Base-by-base conservation (phyloP, 495 filamentous ascomycete genomes). In the Xylaria flabelliformis region DNA sequence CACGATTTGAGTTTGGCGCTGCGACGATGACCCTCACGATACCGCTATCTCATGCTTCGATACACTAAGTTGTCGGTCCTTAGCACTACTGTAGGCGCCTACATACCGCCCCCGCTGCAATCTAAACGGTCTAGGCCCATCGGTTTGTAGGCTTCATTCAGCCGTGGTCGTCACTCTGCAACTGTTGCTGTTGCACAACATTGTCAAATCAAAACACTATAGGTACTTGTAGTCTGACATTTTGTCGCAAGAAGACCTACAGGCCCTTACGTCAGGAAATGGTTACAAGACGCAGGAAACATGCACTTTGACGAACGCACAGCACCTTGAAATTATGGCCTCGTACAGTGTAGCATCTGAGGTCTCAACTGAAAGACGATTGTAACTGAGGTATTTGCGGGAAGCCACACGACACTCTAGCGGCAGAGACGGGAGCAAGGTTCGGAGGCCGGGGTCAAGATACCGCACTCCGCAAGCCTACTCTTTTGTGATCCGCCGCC, bases 331-430 rank as follows among this genome's bases (percentile, higher is more conserved):
- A 4, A 15, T n/a, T 34, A 42, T 41, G 34, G 36, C 42, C 50
- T 56, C 59, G 69, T 64, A 58, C 69, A 46, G 59, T 64, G 69
- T 71, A 64, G 61, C 48, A 71, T 71, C 21, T 53, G 29, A 61
- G 48, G 59, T 56, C 59, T 64, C 69, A 34, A 71, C 56, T 53
- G 44, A 46, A 71, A 56, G 2, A 59, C 61, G 42, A 53, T 36
- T 71, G 69, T 39, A 71, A 71, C 69, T 71, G 69, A 71, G 69
- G 69, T 64, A 71, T 71, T 71, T 71, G 69, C 69, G 69, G 69
- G 59, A 63, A 71, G 39, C 61, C 69, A 53, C 56, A 8, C 48
- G 48, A 64, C 29, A 50, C 9, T 50, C 32, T 50, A 36, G 56
- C 44, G 56, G 32, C 58, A 53, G 55, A 36, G 59, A 63, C 69